Percentiles rank a stretch among this genome's conserved stretches.
Conservation (phyloP, 305 asterid genomes). For the Fraxinus floribunda region DNA sequence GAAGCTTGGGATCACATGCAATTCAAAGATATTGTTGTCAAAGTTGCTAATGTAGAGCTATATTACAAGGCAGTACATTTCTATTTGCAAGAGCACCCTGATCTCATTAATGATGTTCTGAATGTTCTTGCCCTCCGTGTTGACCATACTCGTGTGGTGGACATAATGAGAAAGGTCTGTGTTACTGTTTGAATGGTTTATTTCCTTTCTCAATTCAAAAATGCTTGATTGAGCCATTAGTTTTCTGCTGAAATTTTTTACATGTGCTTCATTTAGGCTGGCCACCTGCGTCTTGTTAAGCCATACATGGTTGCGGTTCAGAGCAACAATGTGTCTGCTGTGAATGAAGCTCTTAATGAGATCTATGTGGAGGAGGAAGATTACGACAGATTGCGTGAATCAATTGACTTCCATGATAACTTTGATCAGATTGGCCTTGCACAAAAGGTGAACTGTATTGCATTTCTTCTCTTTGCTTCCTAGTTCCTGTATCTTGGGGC, state of each 20-base stretch:
- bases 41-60: conserved; percentile 98
- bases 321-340: conserved; percentile 96
- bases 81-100: conserved; percentile 98
- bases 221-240: conserved; percentile 17
- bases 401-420: conserved; percentile 88
- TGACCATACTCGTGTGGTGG: conserved; percentile 97
- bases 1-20: conserved; percentile 99
- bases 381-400: conserved; percentile 92
- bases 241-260: conserved; percentile 23
- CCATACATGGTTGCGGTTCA: conserved; percentile 99
- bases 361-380: conserved; percentile 99
- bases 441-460: conserved; percentile 64
- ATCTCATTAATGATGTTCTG: conserved; percentile 88
- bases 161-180: conserved; percentile 92
- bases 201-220: background rate
- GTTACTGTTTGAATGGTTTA: conserved; percentile 17
- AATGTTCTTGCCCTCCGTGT: conserved; percentile 97
- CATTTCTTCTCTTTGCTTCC: background rate
- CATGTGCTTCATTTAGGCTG: conserved; percentile 58
- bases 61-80: conserved; percentile 99
- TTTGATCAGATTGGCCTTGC: conserved; percentile 99
- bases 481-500: conserved; percentile 10
- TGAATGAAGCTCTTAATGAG: conserved; percentile 94
- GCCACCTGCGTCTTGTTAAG: conserved; percentile 89
- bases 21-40: conserved; percentile 89